Conservation (phyloP, 2,329 filamentous ascomycete genomes). For the Xylaria sp. region DNA sequence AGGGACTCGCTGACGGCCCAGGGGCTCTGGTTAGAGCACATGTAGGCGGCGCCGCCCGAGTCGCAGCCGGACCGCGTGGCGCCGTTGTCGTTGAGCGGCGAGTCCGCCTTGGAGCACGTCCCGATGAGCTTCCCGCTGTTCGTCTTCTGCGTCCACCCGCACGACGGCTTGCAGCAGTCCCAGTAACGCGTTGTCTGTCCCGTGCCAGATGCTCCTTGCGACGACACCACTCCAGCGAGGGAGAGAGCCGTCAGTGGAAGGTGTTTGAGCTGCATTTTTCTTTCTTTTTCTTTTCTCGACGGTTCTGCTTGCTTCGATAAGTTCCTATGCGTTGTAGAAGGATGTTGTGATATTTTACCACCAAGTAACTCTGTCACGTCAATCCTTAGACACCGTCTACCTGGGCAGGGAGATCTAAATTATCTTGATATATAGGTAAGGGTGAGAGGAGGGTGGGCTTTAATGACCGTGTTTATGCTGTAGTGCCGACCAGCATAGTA, state of each 20-base stretch:
- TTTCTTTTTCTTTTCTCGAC: not conserved
- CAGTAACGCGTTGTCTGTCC: conserved; percentile 58
- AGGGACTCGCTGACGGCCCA: conserved; percentile 68
- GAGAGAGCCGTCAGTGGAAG: conserved; percentile 35
- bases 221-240: conserved; percentile 34
- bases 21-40: conserved; percentile 70
- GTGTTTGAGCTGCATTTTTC: conserved; percentile 40
- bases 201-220: conserved; percentile 44
- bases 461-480: not conserved
- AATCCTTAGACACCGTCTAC: not conserved
- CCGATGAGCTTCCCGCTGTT: conserved; percentile 60
- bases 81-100: conserved; percentile 61
- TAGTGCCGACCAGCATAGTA: not conserved
- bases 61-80: conserved; percentile 62
- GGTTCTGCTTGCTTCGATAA: not conserved
- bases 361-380: conserved; percentile 20
- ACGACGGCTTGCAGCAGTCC: conserved; percentile 79
- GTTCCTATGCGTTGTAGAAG: not conserved
- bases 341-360: conserved; percentile 6
- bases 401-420: not conserved
- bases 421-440: not conserved
- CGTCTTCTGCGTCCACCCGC: conserved; percentile 68
- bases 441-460: not conserved
- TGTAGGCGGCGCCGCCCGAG: conserved; percentile 65
- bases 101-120: conserved; percentile 65